A percentile compares a stretch with the other conserved stretches of the same genome.
These are phyloP conservation scores for Aquilaria yunnanensis DNA, from an alignment of 345 rosid genomes.

Conservation along the genomic window DNA sequence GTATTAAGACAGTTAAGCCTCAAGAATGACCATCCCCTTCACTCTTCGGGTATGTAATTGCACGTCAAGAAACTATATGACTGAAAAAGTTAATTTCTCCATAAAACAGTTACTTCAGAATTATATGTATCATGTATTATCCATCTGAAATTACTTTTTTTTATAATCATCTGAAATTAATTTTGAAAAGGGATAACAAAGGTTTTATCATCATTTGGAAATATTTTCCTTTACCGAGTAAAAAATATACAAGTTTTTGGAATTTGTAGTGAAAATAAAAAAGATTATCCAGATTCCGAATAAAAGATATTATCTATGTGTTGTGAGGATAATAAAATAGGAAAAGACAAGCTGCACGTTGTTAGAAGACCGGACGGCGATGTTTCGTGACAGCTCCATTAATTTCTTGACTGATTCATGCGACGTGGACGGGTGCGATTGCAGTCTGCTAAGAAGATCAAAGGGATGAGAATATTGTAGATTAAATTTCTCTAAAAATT, in stretches of 20 bases:
- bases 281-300: constrained; percentile 5
- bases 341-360: too few species aligned
- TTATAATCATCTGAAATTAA: too few species aligned
- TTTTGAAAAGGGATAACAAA: not conserved
- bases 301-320: not conserved
- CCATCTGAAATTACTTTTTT: too few species aligned
- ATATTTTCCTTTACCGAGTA: not conserved
- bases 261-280: constrained; percentile 7
- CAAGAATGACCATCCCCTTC: too few species aligned
- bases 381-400: not conserved
- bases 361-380: not conserved
- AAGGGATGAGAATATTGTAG: too few species aligned
- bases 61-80: too few species aligned
- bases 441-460: not conserved
- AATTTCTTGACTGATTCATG: not conserved
- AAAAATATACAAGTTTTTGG: not conserved
- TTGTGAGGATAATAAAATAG: constrained; percentile 2
- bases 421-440: constrained; percentile 8
- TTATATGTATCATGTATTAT: too few species aligned
- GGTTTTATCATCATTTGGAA: constrained; percentile 7
- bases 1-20: too few species aligned
- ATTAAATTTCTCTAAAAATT: too few species aligned
- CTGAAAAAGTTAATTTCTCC: too few species aligned
- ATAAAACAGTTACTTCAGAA: too few species aligned
- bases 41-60: too few species aligned